Evolutionary conservation across 257 asterid genomes (phyloP).

Genomic region (Capsicum rhomboideum): DNA sequence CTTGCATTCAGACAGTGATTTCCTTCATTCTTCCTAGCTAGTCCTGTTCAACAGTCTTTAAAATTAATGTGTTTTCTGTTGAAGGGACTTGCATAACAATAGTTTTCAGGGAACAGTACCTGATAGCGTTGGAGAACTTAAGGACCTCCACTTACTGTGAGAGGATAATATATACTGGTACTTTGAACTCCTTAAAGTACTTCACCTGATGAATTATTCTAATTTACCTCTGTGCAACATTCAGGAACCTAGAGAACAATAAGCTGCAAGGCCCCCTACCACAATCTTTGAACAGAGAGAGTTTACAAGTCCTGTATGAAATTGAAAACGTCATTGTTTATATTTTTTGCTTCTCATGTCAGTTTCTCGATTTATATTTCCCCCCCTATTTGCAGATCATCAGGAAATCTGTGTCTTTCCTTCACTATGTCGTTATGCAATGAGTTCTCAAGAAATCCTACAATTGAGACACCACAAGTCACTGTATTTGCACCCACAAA

Average conservation of each 20-base stretch:
- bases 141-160: slow-evolving; percentile 70
- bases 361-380: not conserved
- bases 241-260: slow-evolving; percentile 78
- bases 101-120: slow-evolving; percentile 78
- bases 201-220: not conserved
- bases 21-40: not conserved
- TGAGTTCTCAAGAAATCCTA: slow-evolving; percentile 34
- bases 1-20: not conserved
- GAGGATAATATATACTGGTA: not conserved
- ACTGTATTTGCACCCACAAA: slow-evolving; percentile 55
- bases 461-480: slow-evolving; percentile 69
- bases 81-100: slow-evolving; percentile 84
- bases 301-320: slow-evolving; percentile 61
- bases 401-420: slow-evolving; percentile 81
- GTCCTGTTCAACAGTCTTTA: not conserved
- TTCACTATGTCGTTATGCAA: slow-evolving; percentile 58
- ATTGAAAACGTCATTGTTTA: not conserved
- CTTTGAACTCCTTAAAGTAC: not conserved
- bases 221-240: slow-evolving; percentile 8
- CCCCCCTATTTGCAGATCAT: slow-evolving; percentile 38
- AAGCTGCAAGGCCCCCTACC: slow-evolving; percentile 93
- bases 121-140: slow-evolving; percentile 65
- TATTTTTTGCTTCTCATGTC: not conserved
- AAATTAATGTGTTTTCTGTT: not conserved
- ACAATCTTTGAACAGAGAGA: slow-evolving; percentile 56